Evolutionary conservation across 2,329 filamentous ascomycete species (phyloP), one percentile per base, ranked within the genome.

Genomic region (Aspergillus thermomutatus): DNA sequence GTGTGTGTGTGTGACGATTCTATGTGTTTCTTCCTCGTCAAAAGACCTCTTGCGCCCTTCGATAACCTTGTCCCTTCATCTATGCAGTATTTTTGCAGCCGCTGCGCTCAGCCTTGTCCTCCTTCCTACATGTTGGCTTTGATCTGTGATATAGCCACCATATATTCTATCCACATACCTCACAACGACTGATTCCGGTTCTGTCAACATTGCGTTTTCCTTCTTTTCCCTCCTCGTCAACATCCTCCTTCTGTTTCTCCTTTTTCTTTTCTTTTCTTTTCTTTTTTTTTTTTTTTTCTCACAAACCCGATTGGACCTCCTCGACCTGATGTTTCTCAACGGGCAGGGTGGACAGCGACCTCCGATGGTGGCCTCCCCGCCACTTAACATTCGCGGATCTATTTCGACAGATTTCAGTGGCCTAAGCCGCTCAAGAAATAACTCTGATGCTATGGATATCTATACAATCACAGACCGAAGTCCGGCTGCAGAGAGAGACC

Each of bases 371-470:
- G 60, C 62, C 14, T 59, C 64, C n/a, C 62, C 65, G 26, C 37
- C 59, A 41, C 53, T 58, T 50, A 59, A 63, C 31, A 60, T 67
- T 49, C 66, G 66, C 52, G 60, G 57, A 49, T 66, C 69, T 27
- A 61, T 64, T 37, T 66, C 70, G 6, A 55, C 68, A 6, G 58
- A 60, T 3, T 55, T 64, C 23, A 68, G 62, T 55, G 69, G 69
- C n/a, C 59, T 64, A 26, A 59, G 59, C 37, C 66, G 69, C 10
- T 69, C 70, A 28, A 66, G 71, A 49, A 69, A 72, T 34, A 70
- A 71, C 7, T 73, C 71, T 9, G 70, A 71, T 7, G 70, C 70
- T 1, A 73, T 73, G 71, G 69, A 72, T 31, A 69, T 73, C 49
- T 67, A 73, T 49, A 59, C 60, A 28, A 66, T 73, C 49, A 70